Evolutionary conservation across 1,284 basidiomycete genomes (phyloP), one percentile per base, ranked within the genome.

Genomic region (Tranzscheliella williamsii): DNA sequence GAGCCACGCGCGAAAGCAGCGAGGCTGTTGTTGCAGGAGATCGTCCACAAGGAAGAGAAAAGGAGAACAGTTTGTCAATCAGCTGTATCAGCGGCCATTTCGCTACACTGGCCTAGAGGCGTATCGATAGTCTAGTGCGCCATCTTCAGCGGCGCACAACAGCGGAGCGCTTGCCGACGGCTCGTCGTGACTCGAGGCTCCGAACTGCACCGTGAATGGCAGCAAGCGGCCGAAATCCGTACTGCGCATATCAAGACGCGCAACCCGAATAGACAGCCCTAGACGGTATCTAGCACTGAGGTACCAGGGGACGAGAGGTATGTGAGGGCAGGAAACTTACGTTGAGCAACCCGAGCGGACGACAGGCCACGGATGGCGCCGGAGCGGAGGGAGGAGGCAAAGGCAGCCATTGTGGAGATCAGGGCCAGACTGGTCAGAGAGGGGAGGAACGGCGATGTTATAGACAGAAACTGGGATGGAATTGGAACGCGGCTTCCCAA

Each of bases 341-440:
- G 54, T 29, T 57, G 60, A 38, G 54, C 54, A 16, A 44, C 50
- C 33, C 60, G 60, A 43, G 60, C 42, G n/a, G n/a, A n/a, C 38
- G 54, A 63, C 20, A 63, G 60, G 47, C 54, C 29, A 41, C 60
- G 60, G 30, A 55, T 50, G n/a, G 50, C 54, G 43, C 60, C 54
- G 43, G 60, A 57, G 49, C 60, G 54, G 20, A 63, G 42, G 37
- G 54, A 48, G 39, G 53, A 54, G 53, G 57, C 56, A 50, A 63
- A 54, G 36, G 60, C 46, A 31, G 54, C 48, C 60, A 63, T 63
- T 21, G 23, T 52, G 47, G 44, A 9, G 32, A 33, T 27, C 26
- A n/a, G n/a, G n/a, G n/a, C n/a, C n/a, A n/a, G n/a, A n/a, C n/a
- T n/a, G n/a, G n/a, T n/a, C n/a, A 29, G n/a, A 29, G 11, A n/a